Evolutionary conservation across 1,284 basidiomycete species (phyloP).

Genomic region (Puccinia horiana): DNA sequence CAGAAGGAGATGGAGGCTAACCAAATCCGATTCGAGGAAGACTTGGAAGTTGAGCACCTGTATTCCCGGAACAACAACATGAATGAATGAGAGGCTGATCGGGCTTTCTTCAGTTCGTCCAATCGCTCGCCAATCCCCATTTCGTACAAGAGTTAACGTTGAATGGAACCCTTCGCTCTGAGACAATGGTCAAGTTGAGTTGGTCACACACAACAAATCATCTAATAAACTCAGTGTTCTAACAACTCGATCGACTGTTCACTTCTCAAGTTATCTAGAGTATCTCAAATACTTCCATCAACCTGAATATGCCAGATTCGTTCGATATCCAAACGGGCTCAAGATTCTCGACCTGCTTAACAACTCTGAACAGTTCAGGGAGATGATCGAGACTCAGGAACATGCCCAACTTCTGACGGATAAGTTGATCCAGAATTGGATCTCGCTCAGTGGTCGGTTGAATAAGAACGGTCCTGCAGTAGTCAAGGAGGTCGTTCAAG

Average conservation of each 20-base stretch:
- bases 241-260: neutral
- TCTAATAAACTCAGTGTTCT: no score
- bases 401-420: slow-evolving; percentile 36
- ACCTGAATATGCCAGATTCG: slow-evolving; percentile 31
- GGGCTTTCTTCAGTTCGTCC: slow-evolving; percentile 37
- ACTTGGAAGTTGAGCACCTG: slow-evolving; percentile 36
- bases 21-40: slow-evolving; percentile 44
- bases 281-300: slow-evolving; percentile 44
- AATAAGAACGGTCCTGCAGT: slow-evolving; percentile 1
- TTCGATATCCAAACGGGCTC: slow-evolving; percentile 33
- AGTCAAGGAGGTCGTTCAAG: slow-evolving; percentile 3
- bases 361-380: slow-evolving; percentile 32
- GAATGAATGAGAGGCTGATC: neutral
- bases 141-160: slow-evolving; percentile 48
- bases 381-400: slow-evolving; percentile 33
- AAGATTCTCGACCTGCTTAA: slow-evolving; percentile 38
- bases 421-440: slow-evolving; percentile 45
- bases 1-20: slow-evolving; percentile 31
- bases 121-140: slow-evolving; percentile 46
- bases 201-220: no score
- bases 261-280: slow-evolving; percentile 6
- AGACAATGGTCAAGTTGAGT: slow-evolving; percentile 47
- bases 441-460: slow-evolving; percentile 40
- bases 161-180: slow-evolving; percentile 38
- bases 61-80: neutral